Evolutionary conservation across 1,284 basidiomycete genomes (phyloP), one percentile per base, ranked within the genome.

Genomic region (Gymnopus androsaceus): DNA sequence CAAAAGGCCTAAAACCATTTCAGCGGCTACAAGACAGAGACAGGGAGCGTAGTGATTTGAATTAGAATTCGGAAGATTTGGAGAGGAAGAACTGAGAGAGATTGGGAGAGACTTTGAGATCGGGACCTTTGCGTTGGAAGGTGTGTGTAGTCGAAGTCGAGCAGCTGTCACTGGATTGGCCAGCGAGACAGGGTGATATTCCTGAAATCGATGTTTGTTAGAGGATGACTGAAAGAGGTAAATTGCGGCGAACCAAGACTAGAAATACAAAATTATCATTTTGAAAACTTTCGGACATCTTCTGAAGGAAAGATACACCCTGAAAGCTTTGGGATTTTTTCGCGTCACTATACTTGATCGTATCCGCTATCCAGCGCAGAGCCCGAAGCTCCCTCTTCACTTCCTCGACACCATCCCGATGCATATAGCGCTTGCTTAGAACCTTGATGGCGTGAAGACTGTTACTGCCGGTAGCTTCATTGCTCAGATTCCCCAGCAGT

Each of bases 11-110:
- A 86, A 67, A 1, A 81, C 77, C 33, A 88, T 73, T 67, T 88
- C 85, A 7, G 82, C 83, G 6, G 84, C 76, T 55, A 85, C 80
- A 62, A 88, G 81, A 41, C 78, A 75, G 7, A 88, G 79, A 9
- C 78, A 41, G 49, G 37, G 15, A 28, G 12, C 14, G 36, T 0
- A 48, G 19, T 37, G 38, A 47, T 61, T 83, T 78, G 33, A 73
- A 72, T 68, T 81, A 73, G 8, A 71, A 67, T 15, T 77, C 77
- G 34, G 7, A 19, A 27, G n/a, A 42, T 42, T 34, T n/a, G 34
- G 14, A 80, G 69, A 56, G 81, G 19, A n/a, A 27, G 48, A 40
- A 45, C 36, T 50, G 38, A 48, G 51, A 51, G 49, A 54, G 40
- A 57, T 58, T 17, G 61, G 63, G 12, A 65, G 42, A 19, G 63